Percentiles rank a stretch among this genome's conserved stretches.
phyloP scores from a whole-genome alignment of 2,329 filamentous ascomycete species.

The Colletotrichum agaves region DNA sequence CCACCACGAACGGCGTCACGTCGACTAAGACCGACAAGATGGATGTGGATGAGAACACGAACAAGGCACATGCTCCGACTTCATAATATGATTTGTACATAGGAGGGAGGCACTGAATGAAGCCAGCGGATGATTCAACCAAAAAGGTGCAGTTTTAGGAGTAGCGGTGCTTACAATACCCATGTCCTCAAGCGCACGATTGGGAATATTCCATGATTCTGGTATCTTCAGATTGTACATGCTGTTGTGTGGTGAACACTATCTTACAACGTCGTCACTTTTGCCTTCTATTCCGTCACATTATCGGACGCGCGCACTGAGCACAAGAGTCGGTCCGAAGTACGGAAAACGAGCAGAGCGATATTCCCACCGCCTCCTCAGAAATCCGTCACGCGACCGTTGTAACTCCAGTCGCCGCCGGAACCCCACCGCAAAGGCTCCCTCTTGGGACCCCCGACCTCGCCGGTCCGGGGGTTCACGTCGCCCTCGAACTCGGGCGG shows the following conservation, averaged over 20 bases:
- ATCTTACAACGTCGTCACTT: not conserved
- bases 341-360: no score
- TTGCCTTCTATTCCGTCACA: not conserved
- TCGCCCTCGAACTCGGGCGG: constrained; percentile 94
- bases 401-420: constrained; percentile 87
- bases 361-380: constrained; percentile 42
- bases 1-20: not conserved
- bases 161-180: constrained; percentile 36
- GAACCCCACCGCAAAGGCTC: constrained; percentile 91
- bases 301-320: no score
- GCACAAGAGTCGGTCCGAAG: no score
- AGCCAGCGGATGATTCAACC: constrained; percentile 11
- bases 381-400: constrained; percentile 95
- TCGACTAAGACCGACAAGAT: constrained; percentile 16
- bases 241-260: not conserved
- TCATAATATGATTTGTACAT: not conserved
- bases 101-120: constrained; percentile 1
- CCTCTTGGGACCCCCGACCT: constrained; percentile 97
- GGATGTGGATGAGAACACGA: constrained; percentile 17
- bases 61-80: not conserved
- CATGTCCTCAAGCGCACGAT: constrained; percentile 17
- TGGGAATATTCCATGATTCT: not conserved
- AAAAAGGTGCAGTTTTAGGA: constrained; percentile 22
- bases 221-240: constrained; percentile 9
- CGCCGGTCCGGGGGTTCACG: constrained; percentile 90